Evolutionary conservation across 805 yeast genomes (phyloP).

Genomic region (Naumovozyma dairenensis): DNA sequence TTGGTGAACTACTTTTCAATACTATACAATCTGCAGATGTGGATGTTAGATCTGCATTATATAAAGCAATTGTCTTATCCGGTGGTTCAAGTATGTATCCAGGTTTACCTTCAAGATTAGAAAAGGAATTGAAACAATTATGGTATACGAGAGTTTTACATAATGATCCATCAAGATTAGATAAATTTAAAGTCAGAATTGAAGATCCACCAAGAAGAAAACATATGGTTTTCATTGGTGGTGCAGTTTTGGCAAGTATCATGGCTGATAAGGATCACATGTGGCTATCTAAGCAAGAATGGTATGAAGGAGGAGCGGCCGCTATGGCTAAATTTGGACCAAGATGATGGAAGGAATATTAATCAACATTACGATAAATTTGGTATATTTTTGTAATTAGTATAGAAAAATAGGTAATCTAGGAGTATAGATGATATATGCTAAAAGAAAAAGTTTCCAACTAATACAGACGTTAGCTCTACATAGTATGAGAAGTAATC

Average conservation of each 20-base stretch:
- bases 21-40: constrained; percentile 92
- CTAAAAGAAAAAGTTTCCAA: no score
- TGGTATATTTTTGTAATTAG: no score
- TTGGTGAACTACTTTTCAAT: constrained; percentile 86
- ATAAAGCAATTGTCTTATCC: constrained; percentile 84
- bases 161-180: constrained; percentile 78
- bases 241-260: constrained; percentile 93
- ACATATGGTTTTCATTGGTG: constrained; percentile 98
- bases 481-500: no score
- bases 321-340: constrained; percentile 86
- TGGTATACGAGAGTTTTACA: constrained; percentile 86
- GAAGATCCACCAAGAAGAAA: constrained; percentile 99
- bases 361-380: no score
- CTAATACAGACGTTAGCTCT: no score
- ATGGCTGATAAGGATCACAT: constrained; percentile 98
- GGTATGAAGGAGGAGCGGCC: constrained; percentile 94
- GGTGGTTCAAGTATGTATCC: constrained; percentile 99
- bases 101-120: constrained; percentile 90
- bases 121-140: constrained; percentile 90
- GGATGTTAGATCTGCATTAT: constrained; percentile 80
- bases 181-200: constrained; percentile 88
- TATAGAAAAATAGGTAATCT: no score
- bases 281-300: constrained; percentile 94
- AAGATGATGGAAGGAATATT: constrained; percentile 54
- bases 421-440: no score